A percentile compares a stretch with the other conserved stretches of the same genome.
Evolutionary conservation across 2,329 filamentous ascomycete species (phyloP).

Genomic region (Orbilia brochopaga): DNA sequence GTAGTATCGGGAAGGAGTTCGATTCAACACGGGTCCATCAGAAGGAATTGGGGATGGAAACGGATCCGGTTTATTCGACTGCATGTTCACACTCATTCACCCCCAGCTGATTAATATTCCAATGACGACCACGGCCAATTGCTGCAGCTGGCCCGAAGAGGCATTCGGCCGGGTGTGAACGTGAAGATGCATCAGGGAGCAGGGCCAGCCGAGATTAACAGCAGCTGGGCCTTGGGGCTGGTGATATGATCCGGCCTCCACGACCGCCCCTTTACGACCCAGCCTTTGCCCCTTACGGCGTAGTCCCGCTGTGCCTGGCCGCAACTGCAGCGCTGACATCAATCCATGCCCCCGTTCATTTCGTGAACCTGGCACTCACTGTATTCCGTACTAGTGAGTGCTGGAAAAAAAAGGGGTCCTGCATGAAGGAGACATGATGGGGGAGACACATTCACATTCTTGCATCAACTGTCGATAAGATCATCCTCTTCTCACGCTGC

Average conservation of each 20-base stretch:
- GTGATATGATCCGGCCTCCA: conserved; percentile 10
- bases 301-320: background rate
- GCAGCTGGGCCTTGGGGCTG: conserved; percentile 30
- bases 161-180: conserved; percentile 3
- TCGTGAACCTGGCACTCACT: too few relatives aligned
- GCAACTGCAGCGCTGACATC: too few relatives aligned
- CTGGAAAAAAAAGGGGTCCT: conserved; percentile 23
- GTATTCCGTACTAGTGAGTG: too few relatives aligned
- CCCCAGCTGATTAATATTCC: background rate
- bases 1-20: too few relatives aligned
- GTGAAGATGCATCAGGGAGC: conserved; percentile 15
- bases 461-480: conserved; percentile 24
- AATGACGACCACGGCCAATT: background rate
- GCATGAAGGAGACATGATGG: conserved; percentile 28
- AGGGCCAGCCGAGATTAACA: conserved; percentile 49
- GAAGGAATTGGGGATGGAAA: conserved; percentile 22
- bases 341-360: background rate
- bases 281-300: too few relatives aligned
- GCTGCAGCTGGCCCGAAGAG: background rate
- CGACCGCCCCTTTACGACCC: too few relatives aligned
- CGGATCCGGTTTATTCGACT: background rate
- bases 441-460: conserved; percentile 20
- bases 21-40: conserved; percentile 17
- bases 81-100: background rate
- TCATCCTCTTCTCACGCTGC: conserved; percentile 20